Evolutionary conservation across 2,329 filamentous ascomycete species (phyloP).

Genomic region (Trichoderma harzianum): DNA sequence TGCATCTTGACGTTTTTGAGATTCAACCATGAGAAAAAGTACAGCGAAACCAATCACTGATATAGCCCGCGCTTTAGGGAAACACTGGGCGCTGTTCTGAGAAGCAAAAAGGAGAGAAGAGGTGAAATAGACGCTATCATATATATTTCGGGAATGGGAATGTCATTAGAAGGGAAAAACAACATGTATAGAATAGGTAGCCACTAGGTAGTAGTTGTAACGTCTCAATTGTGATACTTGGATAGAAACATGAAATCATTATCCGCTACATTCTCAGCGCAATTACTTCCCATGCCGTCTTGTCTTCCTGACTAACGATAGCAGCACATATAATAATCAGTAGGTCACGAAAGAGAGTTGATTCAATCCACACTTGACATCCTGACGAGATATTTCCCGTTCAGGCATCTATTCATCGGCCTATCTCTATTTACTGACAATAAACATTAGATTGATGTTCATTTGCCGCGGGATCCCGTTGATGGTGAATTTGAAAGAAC

Average conservation of each 20-base stretch:
- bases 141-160: neutral
- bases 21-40: neutral
- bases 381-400: neutral
- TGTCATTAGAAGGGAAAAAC: neutral
- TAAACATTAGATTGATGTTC: neutral
- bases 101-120: neutral
- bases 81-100: neutral
- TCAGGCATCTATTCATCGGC: neutral
- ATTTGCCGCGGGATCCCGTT: neutral
- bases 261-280: neutral
- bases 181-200: neutral
- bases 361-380: neutral
- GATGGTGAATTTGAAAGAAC: neutral
- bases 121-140: neutral
- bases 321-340: neutral
- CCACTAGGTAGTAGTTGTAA: neutral
- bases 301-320: no score
- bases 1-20: neutral
- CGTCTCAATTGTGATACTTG: neutral
- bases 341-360: neutral
- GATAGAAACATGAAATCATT: neutral
- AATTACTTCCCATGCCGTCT: neutral
- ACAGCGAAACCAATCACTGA: neutral
- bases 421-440: slow-evolving; percentile 1
- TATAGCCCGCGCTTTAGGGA: neutral